Evolutionary conservation across 116 monocot species (phyloP), one percentile per base, ranked within the genome.

Genomic region (Iris pallida): DNA sequence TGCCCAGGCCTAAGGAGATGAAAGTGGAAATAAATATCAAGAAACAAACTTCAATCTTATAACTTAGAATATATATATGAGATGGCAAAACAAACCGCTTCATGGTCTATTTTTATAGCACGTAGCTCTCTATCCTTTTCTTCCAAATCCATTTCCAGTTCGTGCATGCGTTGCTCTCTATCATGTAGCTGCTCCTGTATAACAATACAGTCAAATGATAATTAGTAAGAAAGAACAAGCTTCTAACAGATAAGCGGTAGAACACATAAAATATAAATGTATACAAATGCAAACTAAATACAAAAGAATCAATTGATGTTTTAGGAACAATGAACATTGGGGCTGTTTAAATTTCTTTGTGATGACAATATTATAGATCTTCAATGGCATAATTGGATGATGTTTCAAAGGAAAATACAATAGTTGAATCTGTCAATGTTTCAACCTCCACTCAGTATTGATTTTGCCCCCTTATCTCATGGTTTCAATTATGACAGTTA

Each of bases 51-150:
- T 30, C 30, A 30, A 30, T 30, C 30, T 3, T 30, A 30, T 30
- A 30, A 30, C 30, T 1, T 30, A 30, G 30, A 30, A 30, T 30
- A 30, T 30, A 30, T 30, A 30, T 3, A 30, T 30, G 42, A 62
- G 72, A 61, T 58, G 8, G 14, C 0, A 30, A 66, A 78, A 82
- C 75, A 71, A 71, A 93, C 93, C 64, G 87, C 80, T 80, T 93
- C 90, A 82, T 65, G 84, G 68, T 93, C 85, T 61, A 88, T 85
- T 69, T 88, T 86, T 20, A 84, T 40, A 59, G 89, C 87, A 30
- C 65, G 76, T 20, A 93, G 52, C 77, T 93, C 93, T 64, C 82
- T 82, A 18, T 93, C 86, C 59, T 87, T 93, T 45, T 87, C 84
- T 70, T 84, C 82, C 59, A 93, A 64, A 43, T 93, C 80, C 78